Evolutionary conservation across 2,329 filamentous ascomycete species (phyloP).

Genomic region (Pseudogymnoascus sp.): DNA sequence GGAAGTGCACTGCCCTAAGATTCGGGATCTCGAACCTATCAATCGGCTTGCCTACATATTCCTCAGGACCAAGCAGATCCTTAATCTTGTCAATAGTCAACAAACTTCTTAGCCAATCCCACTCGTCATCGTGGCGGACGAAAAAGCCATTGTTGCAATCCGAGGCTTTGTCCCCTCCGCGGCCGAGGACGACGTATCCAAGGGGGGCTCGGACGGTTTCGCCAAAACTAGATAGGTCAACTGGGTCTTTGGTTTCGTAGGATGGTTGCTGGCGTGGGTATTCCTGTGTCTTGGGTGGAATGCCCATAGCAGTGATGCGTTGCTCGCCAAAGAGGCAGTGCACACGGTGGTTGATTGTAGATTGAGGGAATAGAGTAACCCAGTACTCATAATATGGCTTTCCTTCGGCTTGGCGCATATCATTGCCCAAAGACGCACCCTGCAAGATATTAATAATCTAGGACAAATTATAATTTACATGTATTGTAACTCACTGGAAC

Average conservation of each 20-base stretch:
- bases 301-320: slow-evolving; percentile 4
- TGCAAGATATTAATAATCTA: slow-evolving; percentile 34
- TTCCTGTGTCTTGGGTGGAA: slow-evolving; percentile 2
- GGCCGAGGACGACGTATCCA: slow-evolving; percentile 28
- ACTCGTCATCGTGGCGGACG: slow-evolving; percentile 32
- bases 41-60: slow-evolving; percentile 18
- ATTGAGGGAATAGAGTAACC: slow-evolving; percentile 22
- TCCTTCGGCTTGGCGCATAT: slow-evolving; percentile 30
- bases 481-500: slow-evolving; percentile 27
- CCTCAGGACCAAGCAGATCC: slow-evolving; percentile 20
- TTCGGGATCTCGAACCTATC: slow-evolving; percentile 15
- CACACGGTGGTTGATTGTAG: slow-evolving; percentile 18
- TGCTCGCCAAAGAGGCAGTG: slow-evolving; percentile 18
- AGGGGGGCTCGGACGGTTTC: slow-evolving; percentile 21
- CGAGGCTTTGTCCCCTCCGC: slow-evolving; percentile 32
- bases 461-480: background rate
- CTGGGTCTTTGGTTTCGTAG: slow-evolving; percentile 16
- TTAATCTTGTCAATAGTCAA: slow-evolving; percentile 21
- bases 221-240: slow-evolving; percentile 17
- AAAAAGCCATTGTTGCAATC: slow-evolving; percentile 34
- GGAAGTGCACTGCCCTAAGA: slow-evolving; percentile 26
- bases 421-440: slow-evolving; percentile 33
- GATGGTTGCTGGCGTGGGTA: slow-evolving; percentile 6
- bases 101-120: slow-evolving; percentile 30
- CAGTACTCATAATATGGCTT: slow-evolving; percentile 24